Evolutionary conservation across 495 filamentous ascomycete genomes (phyloP).

Genomic region (Penicillium arizonense): DNA sequence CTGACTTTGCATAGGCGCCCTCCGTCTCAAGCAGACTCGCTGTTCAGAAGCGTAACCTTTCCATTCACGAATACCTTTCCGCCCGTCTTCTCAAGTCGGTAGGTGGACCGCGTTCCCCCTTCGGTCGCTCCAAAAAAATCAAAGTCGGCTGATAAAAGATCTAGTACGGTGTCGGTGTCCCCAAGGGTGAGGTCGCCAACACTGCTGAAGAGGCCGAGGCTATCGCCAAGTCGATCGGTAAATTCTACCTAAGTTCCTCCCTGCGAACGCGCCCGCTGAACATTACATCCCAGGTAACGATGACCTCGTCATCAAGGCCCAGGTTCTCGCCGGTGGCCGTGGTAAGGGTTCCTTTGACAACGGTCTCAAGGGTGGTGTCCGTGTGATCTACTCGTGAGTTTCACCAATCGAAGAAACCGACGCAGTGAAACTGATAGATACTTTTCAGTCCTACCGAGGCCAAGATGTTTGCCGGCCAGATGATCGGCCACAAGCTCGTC

Average conservation of each 20-base stretch:
- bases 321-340: slow-evolving; percentile 95
- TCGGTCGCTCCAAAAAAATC: slow-evolving; percentile 16
- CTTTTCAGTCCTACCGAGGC: slow-evolving; percentile 68
- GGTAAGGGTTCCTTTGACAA: slow-evolving; percentile 98
- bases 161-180: slow-evolving; percentile 92
- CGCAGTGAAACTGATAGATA: slow-evolving; percentile 15
- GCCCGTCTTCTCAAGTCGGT: slow-evolving; percentile 85
- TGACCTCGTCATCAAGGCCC: slow-evolving; percentile 99
- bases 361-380: slow-evolving; percentile 96
- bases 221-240: slow-evolving; percentile 84
- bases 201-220: slow-evolving; percentile 85
- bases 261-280: slow-evolving; percentile 19
- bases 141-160: slow-evolving; percentile 21
- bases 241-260: slow-evolving; percentile 9
- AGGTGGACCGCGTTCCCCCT: slow-evolving; percentile 29
- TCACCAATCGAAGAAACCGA: neutral
- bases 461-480: slow-evolving; percentile 96
- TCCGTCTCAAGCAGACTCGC: slow-evolving; percentile 47
- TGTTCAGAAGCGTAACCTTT: slow-evolving; percentile 79
- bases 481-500: slow-evolving; percentile 99
- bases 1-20: slow-evolving; percentile 42
- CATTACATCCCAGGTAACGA: slow-evolving; percentile 60
- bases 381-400: slow-evolving; percentile 91
- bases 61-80: slow-evolving; percentile 96
- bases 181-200: slow-evolving; percentile 80